Base-by-base conservation (phyloP, 2,329 filamentous ascomycete genomes). In the Cladosporium phlei region DNA sequence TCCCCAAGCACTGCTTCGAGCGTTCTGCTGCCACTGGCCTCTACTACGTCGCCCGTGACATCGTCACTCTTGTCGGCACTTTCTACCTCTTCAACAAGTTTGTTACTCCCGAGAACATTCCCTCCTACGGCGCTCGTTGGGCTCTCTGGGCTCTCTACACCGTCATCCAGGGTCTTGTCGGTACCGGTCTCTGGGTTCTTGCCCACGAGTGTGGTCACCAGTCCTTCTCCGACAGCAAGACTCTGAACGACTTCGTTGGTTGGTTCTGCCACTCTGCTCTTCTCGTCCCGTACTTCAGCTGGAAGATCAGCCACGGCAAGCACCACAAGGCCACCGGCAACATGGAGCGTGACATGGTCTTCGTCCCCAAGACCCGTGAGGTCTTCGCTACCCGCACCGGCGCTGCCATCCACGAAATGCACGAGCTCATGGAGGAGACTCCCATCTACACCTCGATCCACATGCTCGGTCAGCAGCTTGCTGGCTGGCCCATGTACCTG, bases 321-420 rank as follows among this genome's bases (percentile, higher is more conserved):
- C 93, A 98, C 77, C 93, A 98, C 86, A 97, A 97, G 80, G 89
- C 90, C 55, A 98, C 93, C 29, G 93, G 90, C 60, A 82, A 98
- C 77, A 83, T 98, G 73, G 89, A 94, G 72, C 88, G 91, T 58
- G 93, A 98, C 72, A 98, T 98, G 93, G 93, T 97, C 54, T 97
- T 96, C 67, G 77, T 97, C n/a, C 93, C 93, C 51, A 88, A 88
- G 71, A 95, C 89, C 47, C 84, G 90, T 49, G 82, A 93, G 56
- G 73, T 86, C 65, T 90, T 86, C 63, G 88, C 89, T 55, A 77
- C 76, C 51, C 84, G 85, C 49, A 67, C 91, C 50, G 88, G 89
- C 61, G 79, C 77, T 60, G 61, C 90, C 49, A 74, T 78, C 44
- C 88, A 96, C 68, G 88, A 97, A 71, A 72, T 98, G 49, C 73